Base-by-base conservation (phyloP, 2,329 filamentous ascomycete species). In the Pseudopithomyces maydicus region DNA sequence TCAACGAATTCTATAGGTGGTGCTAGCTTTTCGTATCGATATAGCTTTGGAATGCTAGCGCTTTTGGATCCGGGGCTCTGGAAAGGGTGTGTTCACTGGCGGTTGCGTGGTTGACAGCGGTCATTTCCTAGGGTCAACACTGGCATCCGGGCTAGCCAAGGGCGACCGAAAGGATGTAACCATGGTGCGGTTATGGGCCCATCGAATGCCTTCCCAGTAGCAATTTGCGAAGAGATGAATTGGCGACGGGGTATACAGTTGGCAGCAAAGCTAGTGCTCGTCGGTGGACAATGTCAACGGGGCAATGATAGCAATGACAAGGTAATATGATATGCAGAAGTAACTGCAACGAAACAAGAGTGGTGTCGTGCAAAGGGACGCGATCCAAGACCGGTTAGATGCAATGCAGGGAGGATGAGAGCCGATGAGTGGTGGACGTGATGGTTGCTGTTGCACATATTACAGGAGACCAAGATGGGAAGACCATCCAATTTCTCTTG, bases 161-260 rank as follows among this genome's bases (percentile, higher is more conserved):
- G 26, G 29, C 33, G 36, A 32, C 45, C 22, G n/a, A 47, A 39
- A 39, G 50, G 17, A 33, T 52, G 50, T 41, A 52, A 45, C 36
- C 22, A 39, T 23, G 17, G 35, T 15, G 36, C n/a, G n/a, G n/a
- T n/a, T n/a, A n/a, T n/a, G n/a, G n/a, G n/a, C n/a, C n/a, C n/a
- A n/a, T n/a, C n/a, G n/a, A n/a, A n/a, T n/a, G n/a, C n/a, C n/a
- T n/a, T n/a, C n/a, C n/a, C n/a, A n/a, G n/a, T n/a, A n/a, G n/a
- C n/a, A n/a, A n/a, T n/a, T n/a, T n/a, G n/a, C n/a, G 42, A n/a
- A 7, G 17, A n/a, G 19, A 43, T 43, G n/a, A 7, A 22, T n/a
- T 43, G 41, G 8, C 12, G 15, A 23, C 19, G 19, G 14, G 7
- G n/a, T n/a, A n/a, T n/a, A n/a, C n/a, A n/a, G n/a, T n/a, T n/a